Evolutionary conservation across 208 protist genomes (phyloP).

Genomic region (Leptomonas pyrrhocoris): DNA sequence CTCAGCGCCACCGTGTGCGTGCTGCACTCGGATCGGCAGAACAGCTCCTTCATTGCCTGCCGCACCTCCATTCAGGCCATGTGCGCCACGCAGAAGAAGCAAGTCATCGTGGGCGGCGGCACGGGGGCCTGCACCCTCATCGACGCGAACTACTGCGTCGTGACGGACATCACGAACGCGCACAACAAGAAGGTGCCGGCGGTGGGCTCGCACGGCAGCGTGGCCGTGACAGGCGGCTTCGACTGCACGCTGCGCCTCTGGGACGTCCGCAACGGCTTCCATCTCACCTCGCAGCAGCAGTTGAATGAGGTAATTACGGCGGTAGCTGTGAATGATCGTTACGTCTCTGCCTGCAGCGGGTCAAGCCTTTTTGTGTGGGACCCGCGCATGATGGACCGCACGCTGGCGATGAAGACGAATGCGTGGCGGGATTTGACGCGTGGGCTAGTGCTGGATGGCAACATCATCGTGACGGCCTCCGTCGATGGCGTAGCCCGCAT

Average conservation of each 20-base stretch:
- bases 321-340: conserved; percentile 70
- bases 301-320: conserved; percentile 81
- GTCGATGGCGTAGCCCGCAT: conserved; percentile 85
- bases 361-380: conserved; percentile 86
- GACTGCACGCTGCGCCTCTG: conserved; percentile 82
- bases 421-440: conserved; percentile 89
- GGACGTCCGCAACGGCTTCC: conserved; percentile 78
- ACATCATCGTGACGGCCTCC: conserved; percentile 81
- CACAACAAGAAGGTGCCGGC: conserved; percentile 88
- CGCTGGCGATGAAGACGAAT: conserved; percentile 65
- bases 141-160: conserved; percentile 65
- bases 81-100: conserved; percentile 64
- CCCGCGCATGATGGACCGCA: conserved; percentile 58
- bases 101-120: conserved; percentile 83
- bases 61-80: conserved; percentile 89
- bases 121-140: conserved; percentile 81
- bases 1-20: conserved; percentile 87
- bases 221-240: conserved; percentile 82
- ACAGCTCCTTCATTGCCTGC: conserved; percentile 83
- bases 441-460: conserved; percentile 80
- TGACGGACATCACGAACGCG: conserved; percentile 68
- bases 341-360: conserved; percentile 78
- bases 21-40: conserved; percentile 86
- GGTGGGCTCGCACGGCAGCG: conserved; percentile 62
- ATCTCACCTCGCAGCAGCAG: conserved; percentile 55